Base-by-base conservation (phyloP, 148 eudicot genomes). In the Agrostemma githago region DNA sequence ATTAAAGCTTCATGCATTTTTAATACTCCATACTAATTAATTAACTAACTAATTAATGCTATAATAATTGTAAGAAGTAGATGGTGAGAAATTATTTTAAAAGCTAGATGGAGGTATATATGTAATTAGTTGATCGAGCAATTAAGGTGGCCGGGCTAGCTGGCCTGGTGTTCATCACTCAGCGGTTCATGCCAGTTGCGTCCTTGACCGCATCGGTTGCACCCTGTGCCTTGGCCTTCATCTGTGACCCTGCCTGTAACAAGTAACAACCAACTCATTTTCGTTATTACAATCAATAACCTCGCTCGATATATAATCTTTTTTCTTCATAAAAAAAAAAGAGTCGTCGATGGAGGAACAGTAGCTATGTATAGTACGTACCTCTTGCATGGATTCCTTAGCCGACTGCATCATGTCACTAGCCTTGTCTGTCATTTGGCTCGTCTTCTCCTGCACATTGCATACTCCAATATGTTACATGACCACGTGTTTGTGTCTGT, bases 341-440 rank as follows among this genome's bases (percentile, higher is more conserved):
- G 34, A 26, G 34, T 26, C 34, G 34, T 1, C 34, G 34, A 26
- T 26, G 34, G 34, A 26, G 34, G 34, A 26, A 0, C 34, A 26
- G 34, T 26, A 26, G 34, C 34, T 26, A 26, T 1, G 34, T 26
- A 26, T 26, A 26, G 0, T 26, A 26, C 34, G 34, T 26, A 70
- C 72, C 72, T 70, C 72, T 70, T 70, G 72, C 20, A 53, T n/a
- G 4, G 72, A 70, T 12, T 70, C 72, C 72, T 70, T 70, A n/a
- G 72, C 72, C 14, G 72, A 70, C 15, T 70, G 72, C 61, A 34
- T 7, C 61, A 53, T 53, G 60, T 70, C 42, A 14, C 72, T 14
- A 4, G 72, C 72, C 61, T 70, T 70, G 61, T 70, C 72, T 0
- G 60, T 8, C 72, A 53, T 26, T 5, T 54, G 60, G 43, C 20